A percentile compares a stretch with the other conserved stretches of the same genome.
Evolutionary conservation across 2,329 filamentous ascomycete species (phyloP).

Genomic region (Diplodia seriata): DNA sequence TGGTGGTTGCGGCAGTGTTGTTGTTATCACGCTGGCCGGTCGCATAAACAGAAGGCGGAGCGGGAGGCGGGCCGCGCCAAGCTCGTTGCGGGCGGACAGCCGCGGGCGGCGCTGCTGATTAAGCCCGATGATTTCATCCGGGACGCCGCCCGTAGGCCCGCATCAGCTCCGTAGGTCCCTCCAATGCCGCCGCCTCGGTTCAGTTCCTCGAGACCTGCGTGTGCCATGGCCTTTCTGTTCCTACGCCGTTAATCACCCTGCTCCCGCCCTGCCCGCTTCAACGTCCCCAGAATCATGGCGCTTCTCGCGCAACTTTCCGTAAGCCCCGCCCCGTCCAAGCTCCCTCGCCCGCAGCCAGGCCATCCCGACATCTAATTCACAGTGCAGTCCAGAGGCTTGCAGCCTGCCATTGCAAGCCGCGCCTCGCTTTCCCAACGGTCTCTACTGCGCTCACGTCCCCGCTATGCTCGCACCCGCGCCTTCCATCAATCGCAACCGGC

Average conservation of each 20-base stretch:
- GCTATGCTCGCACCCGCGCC: conserved; percentile 7
- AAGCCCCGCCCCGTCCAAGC: conserved; percentile 19
- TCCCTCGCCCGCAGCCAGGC: conserved; percentile 21
- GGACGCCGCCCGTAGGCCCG: neutral
- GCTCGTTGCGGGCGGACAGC: conserved; percentile 10
- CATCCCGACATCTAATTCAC: conserved; percentile 26
- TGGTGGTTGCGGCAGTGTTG: conserved; percentile 1
- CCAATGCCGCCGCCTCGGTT: conserved; percentile 12
- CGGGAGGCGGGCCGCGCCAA: conserved; percentile 25
- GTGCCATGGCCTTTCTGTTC: too few relatives aligned
- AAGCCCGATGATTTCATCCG: conserved; percentile 19
- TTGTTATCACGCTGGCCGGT: conserved; percentile 18
- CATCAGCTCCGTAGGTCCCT: conserved; percentile 24
- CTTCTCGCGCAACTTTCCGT: conserved; percentile 33
- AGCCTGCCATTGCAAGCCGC: conserved; percentile 42
- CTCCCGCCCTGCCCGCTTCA: too few relatives aligned
- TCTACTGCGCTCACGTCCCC: neutral
- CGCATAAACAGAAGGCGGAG: conserved; percentile 8
- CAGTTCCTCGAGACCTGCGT: too few relatives aligned
- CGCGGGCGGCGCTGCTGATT: neutral
- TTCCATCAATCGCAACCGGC: conserved; percentile 12
- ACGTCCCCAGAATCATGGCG: conserved; percentile 29
- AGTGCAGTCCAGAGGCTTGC: conserved; percentile 39
- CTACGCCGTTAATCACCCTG: conserved; percentile 28
- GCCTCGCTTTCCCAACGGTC: conserved; percentile 7